Evolutionary conservation across 306 rosid species (phyloP).

Genomic region (Lathyrus oleraceus): DNA sequence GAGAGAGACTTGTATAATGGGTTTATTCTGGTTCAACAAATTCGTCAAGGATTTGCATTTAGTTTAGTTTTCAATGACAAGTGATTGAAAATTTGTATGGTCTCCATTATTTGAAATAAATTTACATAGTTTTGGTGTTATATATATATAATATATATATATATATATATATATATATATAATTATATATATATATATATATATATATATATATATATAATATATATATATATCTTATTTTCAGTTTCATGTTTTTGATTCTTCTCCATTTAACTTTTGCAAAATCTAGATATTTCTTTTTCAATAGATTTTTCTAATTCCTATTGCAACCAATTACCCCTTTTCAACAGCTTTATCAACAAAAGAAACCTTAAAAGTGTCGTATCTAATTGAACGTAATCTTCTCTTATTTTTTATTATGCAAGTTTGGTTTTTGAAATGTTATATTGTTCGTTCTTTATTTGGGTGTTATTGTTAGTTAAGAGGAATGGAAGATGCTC

Average conservation of each 20-base stretch:
- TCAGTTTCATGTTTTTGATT: not conserved
- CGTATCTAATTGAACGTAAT: not conserved
- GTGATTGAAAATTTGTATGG: no score
- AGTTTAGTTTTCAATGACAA: no score
- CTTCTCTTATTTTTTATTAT: not conserved
- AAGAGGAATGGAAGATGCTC: constrained; percentile 46
- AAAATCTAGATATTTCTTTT: not conserved
- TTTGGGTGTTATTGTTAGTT: constrained; percentile 40
- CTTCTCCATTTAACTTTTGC: not conserved
- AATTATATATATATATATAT: no score
- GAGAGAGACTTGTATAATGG: no score
- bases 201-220: no score
- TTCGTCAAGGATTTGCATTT: no score
- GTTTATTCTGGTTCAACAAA: no score
- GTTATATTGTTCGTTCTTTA: not conserved
- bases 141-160: no score
- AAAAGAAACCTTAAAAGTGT: not conserved
- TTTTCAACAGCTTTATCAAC: constrained; percentile 27
- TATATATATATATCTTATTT: no score
- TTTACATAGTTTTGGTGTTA: no score
- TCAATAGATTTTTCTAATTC: not conserved
- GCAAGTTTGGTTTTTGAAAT: not conserved
- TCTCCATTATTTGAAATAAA: no score
- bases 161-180: no score
- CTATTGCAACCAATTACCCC: not conserved